phyloP scores from a whole-genome alignment of 1,139 yeast genomes.

The Saccharomyces uvarum region DNA sequence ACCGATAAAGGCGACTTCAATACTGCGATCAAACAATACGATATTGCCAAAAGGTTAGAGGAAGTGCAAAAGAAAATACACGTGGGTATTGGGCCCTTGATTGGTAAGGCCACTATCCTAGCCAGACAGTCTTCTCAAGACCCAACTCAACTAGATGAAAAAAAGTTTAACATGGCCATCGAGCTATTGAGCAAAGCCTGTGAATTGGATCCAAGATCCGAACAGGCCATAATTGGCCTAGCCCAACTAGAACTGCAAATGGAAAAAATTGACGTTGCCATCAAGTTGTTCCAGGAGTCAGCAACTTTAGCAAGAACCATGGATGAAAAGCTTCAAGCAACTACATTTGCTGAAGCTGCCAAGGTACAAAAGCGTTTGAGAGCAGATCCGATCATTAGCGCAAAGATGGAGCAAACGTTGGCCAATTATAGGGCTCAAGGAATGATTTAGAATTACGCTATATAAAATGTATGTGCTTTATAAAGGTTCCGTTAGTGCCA shows the following conservation, averaged over 20 bases:
- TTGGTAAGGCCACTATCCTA: constrained; percentile 75
- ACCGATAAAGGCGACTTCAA: constrained; percentile 67
- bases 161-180: constrained; percentile 52
- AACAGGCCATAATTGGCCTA: constrained; percentile 75
- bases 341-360: constrained; percentile 83
- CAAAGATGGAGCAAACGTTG: constrained; percentile 37
- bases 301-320: constrained; percentile 71
- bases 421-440: constrained; percentile 26
- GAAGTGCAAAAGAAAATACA: constrained; percentile 38
- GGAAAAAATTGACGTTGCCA: constrained; percentile 73
- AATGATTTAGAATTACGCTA: constrained; percentile 7
- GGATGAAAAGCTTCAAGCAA: constrained; percentile 82
- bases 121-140: constrained; percentile 38
- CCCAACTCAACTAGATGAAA: constrained; percentile 32
- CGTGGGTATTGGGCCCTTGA: constrained; percentile 80
- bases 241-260: constrained; percentile 83
- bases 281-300: constrained; percentile 68
- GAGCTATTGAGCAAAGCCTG: constrained; percentile 65
- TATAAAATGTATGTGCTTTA: background rate
- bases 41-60: constrained; percentile 76
- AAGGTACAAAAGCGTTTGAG: constrained; percentile 67
- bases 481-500: constrained; percentile 19
- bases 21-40: constrained; percentile 76
- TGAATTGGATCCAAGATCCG: constrained; percentile 74
- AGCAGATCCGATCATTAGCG: constrained; percentile 49